phyloP scores from a whole-genome alignment of 2,329 filamentous ascomycete species.

The Ophiocordyceps polyrhachis-furcata region DNA sequence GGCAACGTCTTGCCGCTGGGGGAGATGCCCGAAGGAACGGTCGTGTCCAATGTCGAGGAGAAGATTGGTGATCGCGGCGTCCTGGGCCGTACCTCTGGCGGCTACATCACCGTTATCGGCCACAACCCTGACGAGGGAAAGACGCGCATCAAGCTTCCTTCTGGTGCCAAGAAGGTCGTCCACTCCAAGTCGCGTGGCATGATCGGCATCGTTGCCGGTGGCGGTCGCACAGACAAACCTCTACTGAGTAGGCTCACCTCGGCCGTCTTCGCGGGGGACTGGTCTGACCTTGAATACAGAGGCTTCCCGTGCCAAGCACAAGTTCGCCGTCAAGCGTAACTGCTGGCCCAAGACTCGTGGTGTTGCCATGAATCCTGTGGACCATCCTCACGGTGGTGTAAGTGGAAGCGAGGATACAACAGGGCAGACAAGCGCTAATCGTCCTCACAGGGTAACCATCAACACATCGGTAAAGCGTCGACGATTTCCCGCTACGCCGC shows the following conservation, averaged over 20 bases:
- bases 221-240: conserved; percentile 99
- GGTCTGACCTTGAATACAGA: conserved; percentile 31
- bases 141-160: conserved; percentile 98
- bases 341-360: conserved; percentile 99
- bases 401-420: conserved; percentile 14
- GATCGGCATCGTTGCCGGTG: conserved; percentile 98
- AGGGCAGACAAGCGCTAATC: conserved; percentile 20
- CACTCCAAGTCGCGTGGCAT: conserved; percentile 85
- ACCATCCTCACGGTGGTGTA: conserved; percentile 93
- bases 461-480: conserved; percentile 99
- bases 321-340: conserved; percentile 99
- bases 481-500: conserved; percentile 97
- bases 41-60: conserved; percentile 98
- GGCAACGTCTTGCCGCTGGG: conserved; percentile 93
- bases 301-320: conserved; percentile 99
- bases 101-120: conserved; percentile 96
- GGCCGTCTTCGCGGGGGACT: neutral
- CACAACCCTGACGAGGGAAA: conserved; percentile 99
- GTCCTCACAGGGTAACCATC: conserved; percentile 73
- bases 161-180: conserved; percentile 97
- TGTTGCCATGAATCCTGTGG: conserved; percentile 99
- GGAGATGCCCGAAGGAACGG: conserved; percentile 96
- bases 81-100: conserved; percentile 91
- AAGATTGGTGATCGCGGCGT: conserved; percentile 93
- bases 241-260: conserved; percentile 56